A percentile compares a stretch with the other conserved stretches of the same genome.
These are phyloP conservation scores for Fusarium annulatum DNA, from an alignment of 2,329 filamentous ascomycete species.

Conservation along the genomic window DNA sequence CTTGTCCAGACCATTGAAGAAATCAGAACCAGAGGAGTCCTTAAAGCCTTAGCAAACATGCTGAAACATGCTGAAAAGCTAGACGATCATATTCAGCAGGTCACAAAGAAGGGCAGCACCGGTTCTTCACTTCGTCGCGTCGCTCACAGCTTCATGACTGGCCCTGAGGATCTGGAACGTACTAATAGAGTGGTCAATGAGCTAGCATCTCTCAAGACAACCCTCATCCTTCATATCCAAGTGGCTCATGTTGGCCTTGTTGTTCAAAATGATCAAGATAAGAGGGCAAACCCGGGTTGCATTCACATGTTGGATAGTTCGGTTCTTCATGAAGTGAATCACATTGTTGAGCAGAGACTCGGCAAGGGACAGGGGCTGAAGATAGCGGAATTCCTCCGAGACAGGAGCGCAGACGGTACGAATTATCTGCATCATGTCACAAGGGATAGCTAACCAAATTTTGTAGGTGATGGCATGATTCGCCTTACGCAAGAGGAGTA, in stretches of 20 bases:
- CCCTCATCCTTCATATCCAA: conserved; percentile 2
- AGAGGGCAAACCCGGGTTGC: background rate
- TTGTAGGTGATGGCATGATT: background rate
- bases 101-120: background rate
- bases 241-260: background rate
- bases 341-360: background rate
- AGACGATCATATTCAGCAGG: background rate
- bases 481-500: conserved; percentile 6
- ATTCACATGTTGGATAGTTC: background rate
- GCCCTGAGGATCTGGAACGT: background rate
- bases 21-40: background rate
- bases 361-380: background rate
- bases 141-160: background rate
- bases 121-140: background rate
- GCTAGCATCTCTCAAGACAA: background rate
- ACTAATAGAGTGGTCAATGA: background rate
- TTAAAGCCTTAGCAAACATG: background rate
- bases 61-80: background rate
- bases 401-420: background rate
- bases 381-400: background rate
- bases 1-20: background rate
- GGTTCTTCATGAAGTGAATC: background rate
- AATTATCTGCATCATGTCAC: too few relatives aligned
- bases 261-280: background rate
- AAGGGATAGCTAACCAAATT: background rate